A percentile compares a stretch with the other conserved stretches of the same genome.
Evolutionary conservation across 2,329 filamentous ascomycete species (phyloP).

Genomic region (Periconia sp.): DNA sequence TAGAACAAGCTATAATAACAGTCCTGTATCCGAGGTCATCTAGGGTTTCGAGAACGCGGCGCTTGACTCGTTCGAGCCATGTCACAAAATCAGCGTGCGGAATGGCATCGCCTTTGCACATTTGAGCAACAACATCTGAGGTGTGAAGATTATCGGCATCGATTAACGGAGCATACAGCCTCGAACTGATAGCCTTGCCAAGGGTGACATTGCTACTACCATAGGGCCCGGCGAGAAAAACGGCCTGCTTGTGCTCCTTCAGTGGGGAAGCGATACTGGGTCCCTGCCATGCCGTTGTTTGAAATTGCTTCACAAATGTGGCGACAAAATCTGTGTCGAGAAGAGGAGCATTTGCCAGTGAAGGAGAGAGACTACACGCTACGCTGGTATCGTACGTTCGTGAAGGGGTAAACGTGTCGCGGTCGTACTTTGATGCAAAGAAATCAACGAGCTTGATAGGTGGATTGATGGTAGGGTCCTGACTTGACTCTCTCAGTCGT

Average conservation of each 20-base stretch:
- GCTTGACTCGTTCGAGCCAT: conserved; percentile 30
- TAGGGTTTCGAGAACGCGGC: conserved; percentile 17
- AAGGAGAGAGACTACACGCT: conserved; percentile 20
- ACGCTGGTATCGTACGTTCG: conserved; percentile 23
- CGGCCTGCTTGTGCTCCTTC: conserved; percentile 30
- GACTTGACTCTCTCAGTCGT: conserved; percentile 51
- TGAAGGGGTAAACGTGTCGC: conserved; percentile 15
- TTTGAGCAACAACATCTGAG: conserved; percentile 38
- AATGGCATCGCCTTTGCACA: conserved; percentile 38
- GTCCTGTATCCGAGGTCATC: conserved; percentile 13
- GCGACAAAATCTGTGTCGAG: conserved; percentile 20
- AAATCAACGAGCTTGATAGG: conserved; percentile 61
- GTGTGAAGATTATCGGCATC: conserved; percentile 51
- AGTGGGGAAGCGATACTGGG: not conserved
- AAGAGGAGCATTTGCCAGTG: conserved; percentile 20
- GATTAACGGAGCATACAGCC: conserved; percentile 43
- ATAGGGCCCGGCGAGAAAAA: conserved; percentile 50
- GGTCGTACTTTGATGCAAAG: conserved; percentile 59
- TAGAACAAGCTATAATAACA: conserved; percentile 50
- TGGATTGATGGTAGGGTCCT: conserved; percentile 58
- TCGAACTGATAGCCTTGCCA: conserved; percentile 34
- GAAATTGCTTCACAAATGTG: conserved; percentile 29
- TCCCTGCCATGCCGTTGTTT: conserved; percentile 20
- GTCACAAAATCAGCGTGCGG: conserved; percentile 37
- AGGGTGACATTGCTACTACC: conserved; percentile 52